phyloP scores from a whole-genome alignment of 2,329 filamentous ascomycete genomes.

The Beauveria asiatica region DNA sequence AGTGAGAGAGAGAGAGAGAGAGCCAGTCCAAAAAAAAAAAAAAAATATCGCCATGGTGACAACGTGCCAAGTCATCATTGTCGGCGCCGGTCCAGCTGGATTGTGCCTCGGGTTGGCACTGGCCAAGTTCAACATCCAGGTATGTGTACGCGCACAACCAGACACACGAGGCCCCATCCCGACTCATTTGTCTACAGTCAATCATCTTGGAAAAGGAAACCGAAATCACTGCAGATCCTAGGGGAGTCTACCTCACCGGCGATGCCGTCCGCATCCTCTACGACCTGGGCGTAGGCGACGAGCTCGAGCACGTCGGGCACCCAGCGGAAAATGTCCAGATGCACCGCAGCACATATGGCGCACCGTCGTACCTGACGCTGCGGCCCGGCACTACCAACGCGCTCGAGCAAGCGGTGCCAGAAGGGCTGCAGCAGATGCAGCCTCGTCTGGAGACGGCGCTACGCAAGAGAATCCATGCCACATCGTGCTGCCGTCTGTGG shows the following conservation, averaged over 20 bases:
- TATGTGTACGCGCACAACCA: not conserved
- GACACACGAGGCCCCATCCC: not conserved
- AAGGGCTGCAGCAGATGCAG: conserved; percentile 10
- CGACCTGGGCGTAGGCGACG: conserved; percentile 17
- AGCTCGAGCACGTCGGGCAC: conserved; percentile 1
- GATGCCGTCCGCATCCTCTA: conserved; percentile 22
- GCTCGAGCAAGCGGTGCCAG: not conserved
- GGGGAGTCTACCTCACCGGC: conserved; percentile 23
- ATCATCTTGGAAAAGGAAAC: conserved; percentile 21
- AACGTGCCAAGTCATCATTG: not conserved
- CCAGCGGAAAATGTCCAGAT: conserved; percentile 12
- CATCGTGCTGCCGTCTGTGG: conserved; percentile 10
- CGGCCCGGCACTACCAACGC: not conserved
- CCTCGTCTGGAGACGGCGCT: conserved; percentile 11
- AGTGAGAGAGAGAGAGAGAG: too few relatives aligned
- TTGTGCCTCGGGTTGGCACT: not conserved
- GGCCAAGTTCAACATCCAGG: not conserved
- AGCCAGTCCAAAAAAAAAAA: too few relatives aligned
- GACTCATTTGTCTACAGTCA: conserved; percentile 7
- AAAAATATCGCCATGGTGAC: not conserved
- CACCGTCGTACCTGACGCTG: not conserved
- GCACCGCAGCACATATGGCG: conserved; percentile 15
- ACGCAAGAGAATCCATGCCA: conserved; percentile 15
- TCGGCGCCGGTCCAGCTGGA: not conserved
- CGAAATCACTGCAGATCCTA: conserved; percentile 20